Conservation (phyloP, 2,329 filamentous ascomycete species). For the Xylaria sp. region DNA sequence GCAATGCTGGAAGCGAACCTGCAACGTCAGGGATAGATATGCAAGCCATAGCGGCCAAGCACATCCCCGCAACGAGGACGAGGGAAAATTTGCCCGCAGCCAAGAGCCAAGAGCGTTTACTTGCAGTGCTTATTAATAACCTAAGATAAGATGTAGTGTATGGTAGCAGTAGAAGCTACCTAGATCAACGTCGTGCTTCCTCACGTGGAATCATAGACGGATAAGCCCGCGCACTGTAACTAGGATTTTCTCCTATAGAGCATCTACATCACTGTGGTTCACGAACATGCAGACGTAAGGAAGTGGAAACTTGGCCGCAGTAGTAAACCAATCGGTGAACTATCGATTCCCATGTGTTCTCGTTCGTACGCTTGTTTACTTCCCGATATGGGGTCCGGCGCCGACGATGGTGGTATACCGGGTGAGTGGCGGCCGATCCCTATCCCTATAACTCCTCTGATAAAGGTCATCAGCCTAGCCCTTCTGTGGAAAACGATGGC, state of each 20-base stretch:
- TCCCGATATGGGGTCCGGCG: slow-evolving; percentile 29
- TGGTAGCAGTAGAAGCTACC: slow-evolving; percentile 13
- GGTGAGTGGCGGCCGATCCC: neutral
- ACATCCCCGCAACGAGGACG: slow-evolving; percentile 18
- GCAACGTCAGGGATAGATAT: slow-evolving; percentile 30
- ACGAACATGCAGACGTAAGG: slow-evolving; percentile 16
- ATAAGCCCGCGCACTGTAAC: slow-evolving; percentile 27
- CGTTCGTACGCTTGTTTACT: slow-evolving; percentile 11
- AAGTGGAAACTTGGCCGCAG: slow-evolving; percentile 16
- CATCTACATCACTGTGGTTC: neutral
- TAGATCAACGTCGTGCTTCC: slow-evolving; percentile 20
- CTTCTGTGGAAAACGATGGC: neutral
- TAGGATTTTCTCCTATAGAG: slow-evolving; percentile 3
- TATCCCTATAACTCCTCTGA: slow-evolving; percentile 20
- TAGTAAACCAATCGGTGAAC: slow-evolving; percentile 21
- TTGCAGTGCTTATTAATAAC: slow-evolving; percentile 25
- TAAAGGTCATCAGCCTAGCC: slow-evolving; percentile 9
- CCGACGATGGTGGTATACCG: slow-evolving; percentile 32
- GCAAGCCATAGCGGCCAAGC: slow-evolving; percentile 29
- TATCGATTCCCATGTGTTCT: slow-evolving; percentile 1
- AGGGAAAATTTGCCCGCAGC: slow-evolving; percentile 14
- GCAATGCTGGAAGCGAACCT: slow-evolving; percentile 28
- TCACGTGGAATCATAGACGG: slow-evolving; percentile 29
- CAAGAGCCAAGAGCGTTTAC: slow-evolving; percentile 9
- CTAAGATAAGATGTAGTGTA: slow-evolving; percentile 16